phyloP scores from a whole-genome alignment of 352 stramenopile genomes.

The Plasmopara viticola region DNA sequence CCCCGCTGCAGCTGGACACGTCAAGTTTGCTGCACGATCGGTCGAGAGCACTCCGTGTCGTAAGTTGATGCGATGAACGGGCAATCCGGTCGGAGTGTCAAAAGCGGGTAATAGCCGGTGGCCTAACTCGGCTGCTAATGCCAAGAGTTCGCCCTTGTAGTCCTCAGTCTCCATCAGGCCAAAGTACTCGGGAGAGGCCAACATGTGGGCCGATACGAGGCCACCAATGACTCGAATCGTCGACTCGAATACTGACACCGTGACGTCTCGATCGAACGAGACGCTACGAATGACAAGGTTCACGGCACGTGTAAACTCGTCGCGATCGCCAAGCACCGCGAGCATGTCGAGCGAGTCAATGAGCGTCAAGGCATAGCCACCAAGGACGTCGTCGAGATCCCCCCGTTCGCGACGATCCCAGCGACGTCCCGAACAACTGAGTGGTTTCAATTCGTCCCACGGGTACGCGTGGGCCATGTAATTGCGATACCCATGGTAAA shows the following conservation, averaged over 20 bases:
- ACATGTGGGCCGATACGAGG: constrained; percentile 86
- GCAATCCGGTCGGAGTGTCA: constrained; percentile 92
- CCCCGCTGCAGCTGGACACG: constrained; percentile 92
- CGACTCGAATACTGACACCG: constrained; percentile 90
- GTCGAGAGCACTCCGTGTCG: constrained; percentile 32
- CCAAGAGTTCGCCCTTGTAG: constrained; percentile 93
- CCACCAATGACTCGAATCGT: constrained; percentile 91
- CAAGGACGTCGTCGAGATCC: constrained; percentile 81
- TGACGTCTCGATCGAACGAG: constrained; percentile 83
- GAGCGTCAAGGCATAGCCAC: constrained; percentile 78
- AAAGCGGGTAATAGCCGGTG: constrained; percentile 95
- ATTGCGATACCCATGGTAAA: constrained; percentile 83
- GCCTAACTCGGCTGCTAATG: constrained; percentile 92
- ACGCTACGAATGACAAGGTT: constrained; percentile 51
- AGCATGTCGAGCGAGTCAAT: constrained; percentile 89
- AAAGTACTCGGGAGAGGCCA: constrained; percentile 56
- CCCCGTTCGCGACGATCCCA: constrained; percentile 78
- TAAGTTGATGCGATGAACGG: constrained; percentile 96
- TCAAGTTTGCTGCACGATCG: constrained; percentile 45
- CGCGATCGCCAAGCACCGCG: constrained; percentile 72
- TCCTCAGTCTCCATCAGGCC: constrained; percentile 45
- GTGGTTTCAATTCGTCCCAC: constrained; percentile 84
- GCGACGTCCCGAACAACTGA: constrained; percentile 66
- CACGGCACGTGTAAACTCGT: constrained; percentile 71
- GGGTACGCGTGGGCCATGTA: constrained; percentile 86